These are phyloP conservation scores for Syzygium aqueum DNA, from an alignment of 345 rosid genomes.

Conservation along the genomic window DNA sequence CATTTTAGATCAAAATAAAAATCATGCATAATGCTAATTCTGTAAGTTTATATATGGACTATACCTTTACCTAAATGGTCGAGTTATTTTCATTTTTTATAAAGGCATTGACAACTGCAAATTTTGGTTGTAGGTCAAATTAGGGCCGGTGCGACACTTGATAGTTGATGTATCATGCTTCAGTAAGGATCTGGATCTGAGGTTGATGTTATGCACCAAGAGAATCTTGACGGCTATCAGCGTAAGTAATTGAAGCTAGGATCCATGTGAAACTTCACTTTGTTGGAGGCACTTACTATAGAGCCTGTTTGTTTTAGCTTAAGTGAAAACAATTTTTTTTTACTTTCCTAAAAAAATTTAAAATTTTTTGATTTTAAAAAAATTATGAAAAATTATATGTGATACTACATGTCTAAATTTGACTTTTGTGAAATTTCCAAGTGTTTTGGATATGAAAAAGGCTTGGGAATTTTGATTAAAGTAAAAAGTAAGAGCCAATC, in stretches of 20 bases:
- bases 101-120: background rate
- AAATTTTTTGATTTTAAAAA: background rate
- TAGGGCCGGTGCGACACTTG: background rate
- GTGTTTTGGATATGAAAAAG: background rate
- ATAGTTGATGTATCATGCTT: slow-evolving; percentile 14
- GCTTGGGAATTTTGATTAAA: background rate
- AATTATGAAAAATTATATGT: background rate
- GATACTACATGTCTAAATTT: background rate
- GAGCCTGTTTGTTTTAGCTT: background rate
- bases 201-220: slow-evolving; percentile 44
- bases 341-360: background rate
- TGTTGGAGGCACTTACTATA: background rate
- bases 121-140: background rate
- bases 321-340: background rate
- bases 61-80: background rate
- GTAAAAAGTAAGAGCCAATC: background rate
- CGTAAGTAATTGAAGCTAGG: slow-evolving; percentile 7
- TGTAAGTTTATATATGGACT: background rate
- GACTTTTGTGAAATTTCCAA: background rate
- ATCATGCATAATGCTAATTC: background rate
- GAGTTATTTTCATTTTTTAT: background rate
- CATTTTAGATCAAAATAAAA: background rate
- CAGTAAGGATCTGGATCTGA: slow-evolving; percentile 53
- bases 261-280: background rate
- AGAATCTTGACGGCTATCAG: slow-evolving; percentile 23